Base-by-base conservation (phyloP, 2,329 filamentous ascomycete species). In the Elsinoe ampelina region DNA sequence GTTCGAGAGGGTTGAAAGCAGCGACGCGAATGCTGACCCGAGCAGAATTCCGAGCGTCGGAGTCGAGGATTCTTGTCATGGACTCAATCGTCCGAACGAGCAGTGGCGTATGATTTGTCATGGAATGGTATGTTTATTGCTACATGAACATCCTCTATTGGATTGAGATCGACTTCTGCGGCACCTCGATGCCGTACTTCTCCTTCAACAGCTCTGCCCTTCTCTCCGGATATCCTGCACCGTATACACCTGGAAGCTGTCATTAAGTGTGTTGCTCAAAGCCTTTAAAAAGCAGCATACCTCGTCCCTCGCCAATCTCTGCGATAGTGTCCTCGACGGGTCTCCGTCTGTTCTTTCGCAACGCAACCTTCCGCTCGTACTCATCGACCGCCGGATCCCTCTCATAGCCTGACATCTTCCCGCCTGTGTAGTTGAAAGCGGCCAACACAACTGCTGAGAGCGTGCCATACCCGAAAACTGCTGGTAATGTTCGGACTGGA, bases 301-400 rank as follows among this genome's bases (percentile, higher is more conserved):
- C 89, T 81, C 90, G 82, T 63, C 89, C 89, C 77, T 96, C 91
- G 55, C 90, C 91, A 65, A 95, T 68, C 67, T 92, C 81, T 20
- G 82, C 80, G 62, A 95, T 75, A 1, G 88, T 95, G 76, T 95
- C 85, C 69, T 89, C 85, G 54, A 83, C 77, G 22, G 89, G 86
- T 68, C 84, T 76, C 70, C 89, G 81, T 71, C 85, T 85, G 67
- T 84, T 84, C 75, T 80, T 85, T 69, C 89, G 81, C 69, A 91
- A 61, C 61, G 77, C 78, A 70, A 92, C 84, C 74, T 90, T 90
- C 70, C 83, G 80, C 65, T 84, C 85, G 60, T 86, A 89, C 70
- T 92, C 87, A 64, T 86, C 83, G 39, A 85, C 79, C 54, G 84
- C 78, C 41, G 76, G 73, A 58, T 82, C 76, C 63, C 74, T 72